Base-by-base conservation (phyloP, 345 rosid species). In the Carallia brachiata region DNA sequence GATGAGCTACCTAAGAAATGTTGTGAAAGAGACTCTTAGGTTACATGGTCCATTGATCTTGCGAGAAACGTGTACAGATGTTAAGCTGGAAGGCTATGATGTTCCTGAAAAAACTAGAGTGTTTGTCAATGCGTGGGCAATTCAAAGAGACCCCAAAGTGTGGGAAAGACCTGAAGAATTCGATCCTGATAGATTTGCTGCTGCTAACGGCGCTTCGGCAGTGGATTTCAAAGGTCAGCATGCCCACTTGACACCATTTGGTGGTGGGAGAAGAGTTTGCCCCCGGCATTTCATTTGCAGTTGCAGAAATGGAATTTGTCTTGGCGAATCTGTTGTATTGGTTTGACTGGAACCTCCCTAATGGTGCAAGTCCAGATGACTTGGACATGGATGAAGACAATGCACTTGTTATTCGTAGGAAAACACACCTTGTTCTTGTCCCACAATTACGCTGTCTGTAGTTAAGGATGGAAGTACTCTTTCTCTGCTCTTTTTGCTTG, bases 301-400 rank as follows among this genome's bases (percentile, higher is more conserved):
- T 58, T 10, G 52, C 23, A 9, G 68, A 60, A 40, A 55, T 2
- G 3, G 78, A 73, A 32, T 18, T 28, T 70, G 66, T 57, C 6
- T 6, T 70, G 4, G 75, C 75, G 10, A 78, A 73, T 56, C 61
- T 78, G 0, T 30, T 78, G 18, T 62, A 12, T 50, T 73, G 74
- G 78, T 78, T 73, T 73, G 75, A 78, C 27, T 78, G 81, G 81
- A 34, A 70, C 19, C 27, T 78, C 28, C 65, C 78, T 15, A 36
- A 47, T 6, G 77, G 71, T 16, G 55, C 17, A n/a, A 28, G 5
- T 4, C 52, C 62, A 12, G 66, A 77, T 40, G 59, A 77, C 15
- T 27, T 77, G 47, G 81, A 77, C 36, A 73, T 73, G 74, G 44
- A 54, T 55, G 77, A 77, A 17, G 70, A 52, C 64, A 58, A 39